Evolutionary conservation across 257 asterid species (phyloP).

Genomic region (Fraxinus excelsior): DNA sequence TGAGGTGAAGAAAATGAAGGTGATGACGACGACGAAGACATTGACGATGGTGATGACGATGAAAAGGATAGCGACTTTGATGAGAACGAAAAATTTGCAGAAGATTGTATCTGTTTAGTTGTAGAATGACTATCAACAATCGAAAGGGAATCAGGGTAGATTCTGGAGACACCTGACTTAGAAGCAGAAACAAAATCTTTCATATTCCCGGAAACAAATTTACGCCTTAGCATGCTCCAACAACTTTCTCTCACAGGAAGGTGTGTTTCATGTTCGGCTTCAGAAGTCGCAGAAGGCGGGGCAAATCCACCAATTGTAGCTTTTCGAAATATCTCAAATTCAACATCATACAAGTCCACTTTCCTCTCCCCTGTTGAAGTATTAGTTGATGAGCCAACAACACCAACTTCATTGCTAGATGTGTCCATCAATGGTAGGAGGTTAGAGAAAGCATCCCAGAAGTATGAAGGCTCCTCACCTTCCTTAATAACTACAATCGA

Average conservation of each 20-base stretch:
- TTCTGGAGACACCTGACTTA: conserved; percentile 41
- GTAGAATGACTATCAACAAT: conserved; percentile 20
- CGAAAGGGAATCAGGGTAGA: conserved; percentile 44
- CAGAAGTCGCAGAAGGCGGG: conserved; percentile 65
- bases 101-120: conserved; percentile 21
- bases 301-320: conserved; percentile 81
- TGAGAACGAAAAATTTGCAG: conserved; percentile 29
- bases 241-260: conserved; percentile 72
- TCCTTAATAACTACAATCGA: conserved; percentile 59
- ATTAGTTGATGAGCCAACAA: conserved; percentile 16
- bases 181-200: conserved; percentile 50
- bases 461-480: conserved; percentile 71
- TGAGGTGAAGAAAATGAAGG: conserved; percentile 61
- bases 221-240: conserved; percentile 74
- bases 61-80: conserved; percentile 28
- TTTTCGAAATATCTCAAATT: conserved; percentile 63
- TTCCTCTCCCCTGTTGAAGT: conserved; percentile 31
- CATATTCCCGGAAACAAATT: conserved; percentile 45
- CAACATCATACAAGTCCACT: conserved; percentile 62
- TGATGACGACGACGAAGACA: not conserved
- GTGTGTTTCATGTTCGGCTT: conserved; percentile 55
- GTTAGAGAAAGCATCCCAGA: conserved; percentile 63
- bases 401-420: conserved; percentile 10
- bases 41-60: conserved; percentile 36
- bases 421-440: not conserved